Base-by-base conservation (phyloP, 2,329 filamentous ascomycete species). In the Penicillium occitanis region DNA sequence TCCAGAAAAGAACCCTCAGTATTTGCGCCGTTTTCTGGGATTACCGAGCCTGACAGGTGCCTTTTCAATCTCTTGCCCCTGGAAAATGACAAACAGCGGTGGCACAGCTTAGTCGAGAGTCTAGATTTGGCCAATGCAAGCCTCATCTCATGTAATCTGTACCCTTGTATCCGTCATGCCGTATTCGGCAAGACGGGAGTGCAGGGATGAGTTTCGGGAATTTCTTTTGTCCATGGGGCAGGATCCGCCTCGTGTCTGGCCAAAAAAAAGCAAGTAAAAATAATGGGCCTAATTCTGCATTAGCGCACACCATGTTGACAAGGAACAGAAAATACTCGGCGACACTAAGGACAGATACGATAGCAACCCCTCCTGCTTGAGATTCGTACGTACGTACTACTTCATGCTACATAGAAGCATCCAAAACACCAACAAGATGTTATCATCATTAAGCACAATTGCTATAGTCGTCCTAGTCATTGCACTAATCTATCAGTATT, bases 401-500 rank as follows among this genome's bases (percentile, higher is more conserved):
- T 51, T 28, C 13, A 19, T 50, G 11, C 14, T 51, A 37, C 6
- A 51, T 51, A 51, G 14, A 22, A 51, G 14, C 22, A 51, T 30
- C 11, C 13, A 51, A 13, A 51, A 51, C 13, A n/a, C 48, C 48
- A 3, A 25, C 48, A 51, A 51, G 7, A 51, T 51, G 48, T n/a
- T 33, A 30, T 51, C 48, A 30, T 50, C 46, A 11, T 30, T 44
- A 46, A 60, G 19, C 25, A 19, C 40, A 46, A 33, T 46, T 19
- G 58, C 40, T 33, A 19, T 48, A 19, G 42, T 62, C 8, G 14
- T 66, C 30, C 53, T 70, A 25, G 2, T 66, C 19, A 1, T 69
- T 19, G 66, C 53, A 8, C 25, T 73, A 13, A 14, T 75, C 48
- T 74, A 73, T 63, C 70, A 67, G 58, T 71, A 70, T 64, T 2